Evolutionary conservation across 352 stramenopile species (phyloP).

Genomic region (Phytophthora kernoviae): DNA sequence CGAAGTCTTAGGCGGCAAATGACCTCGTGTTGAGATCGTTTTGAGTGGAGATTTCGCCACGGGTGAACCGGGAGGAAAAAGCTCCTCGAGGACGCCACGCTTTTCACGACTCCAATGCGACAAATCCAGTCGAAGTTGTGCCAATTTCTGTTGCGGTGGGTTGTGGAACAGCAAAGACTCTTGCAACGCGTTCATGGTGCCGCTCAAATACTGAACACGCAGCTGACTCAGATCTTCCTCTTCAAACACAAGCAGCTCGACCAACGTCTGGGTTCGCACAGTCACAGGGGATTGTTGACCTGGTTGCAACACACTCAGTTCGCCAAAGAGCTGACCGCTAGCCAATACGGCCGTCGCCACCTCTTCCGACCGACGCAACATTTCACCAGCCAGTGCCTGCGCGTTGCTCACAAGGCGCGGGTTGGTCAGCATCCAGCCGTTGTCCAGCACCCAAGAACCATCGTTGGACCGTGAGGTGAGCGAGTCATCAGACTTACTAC

Average conservation of each 20-base stretch:
- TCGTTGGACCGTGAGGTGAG: conserved; percentile 47
- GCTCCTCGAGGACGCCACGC: conserved; percentile 49
- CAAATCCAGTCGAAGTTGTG: conserved; percentile 61
- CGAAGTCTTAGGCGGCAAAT: conserved; percentile 5
- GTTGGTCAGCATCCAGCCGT: conserved; percentile 84
- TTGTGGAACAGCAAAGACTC: conserved; percentile 83
- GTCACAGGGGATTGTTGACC: conserved; percentile 66
- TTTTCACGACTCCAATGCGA: conserved; percentile 59
- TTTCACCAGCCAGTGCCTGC: conserved; percentile 23
- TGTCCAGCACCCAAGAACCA: conserved; percentile 79
- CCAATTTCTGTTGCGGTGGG: conserved; percentile 73
- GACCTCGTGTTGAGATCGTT: conserved; percentile 1
- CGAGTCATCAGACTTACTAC: conserved; percentile 27
- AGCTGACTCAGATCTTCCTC: conserved; percentile 57
- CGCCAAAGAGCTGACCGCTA: conserved; percentile 73
- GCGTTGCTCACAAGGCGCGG: conserved; percentile 63
- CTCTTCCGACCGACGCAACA: conserved; percentile 37
- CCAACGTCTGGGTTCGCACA: conserved; percentile 63
- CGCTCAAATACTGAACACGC: conserved; percentile 71
- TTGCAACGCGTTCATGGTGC: conserved; percentile 79
- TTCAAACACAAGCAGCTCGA: conserved; percentile 66
- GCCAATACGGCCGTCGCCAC: conserved; percentile 65
- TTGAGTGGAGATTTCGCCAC: conserved; percentile 16
- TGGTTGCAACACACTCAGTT: conserved; percentile 72
- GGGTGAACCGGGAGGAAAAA: conserved; percentile 32